Evolutionary conservation across 2,329 filamentous ascomycete genomes (phyloP).

Genomic region (Fusarium sp.): DNA sequence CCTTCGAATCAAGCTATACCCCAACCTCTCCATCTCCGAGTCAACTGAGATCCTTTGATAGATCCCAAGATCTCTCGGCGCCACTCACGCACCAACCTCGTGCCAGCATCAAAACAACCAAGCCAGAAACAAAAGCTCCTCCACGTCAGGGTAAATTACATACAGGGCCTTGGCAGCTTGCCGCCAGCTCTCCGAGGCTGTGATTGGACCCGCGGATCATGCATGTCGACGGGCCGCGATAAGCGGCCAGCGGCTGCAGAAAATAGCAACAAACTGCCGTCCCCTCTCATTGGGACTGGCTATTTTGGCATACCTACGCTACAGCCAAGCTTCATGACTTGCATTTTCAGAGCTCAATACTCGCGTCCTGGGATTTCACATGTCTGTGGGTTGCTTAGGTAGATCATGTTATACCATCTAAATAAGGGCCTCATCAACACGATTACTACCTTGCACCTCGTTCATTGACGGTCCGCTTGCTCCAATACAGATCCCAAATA

Average conservation of each 20-base stretch:
- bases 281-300: conserved; percentile 18
- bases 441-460: conserved; percentile 10
- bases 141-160: conserved; percentile 14
- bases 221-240: conserved; percentile 35
- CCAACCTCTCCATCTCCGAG: conserved; percentile 13
- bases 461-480: conserved; percentile 11
- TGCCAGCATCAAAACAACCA: conserved; percentile 20
- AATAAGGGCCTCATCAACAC: conserved; percentile 10
- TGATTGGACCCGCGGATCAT: conserved; percentile 35
- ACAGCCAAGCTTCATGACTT: conserved; percentile 35
- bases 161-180: conserved; percentile 18
- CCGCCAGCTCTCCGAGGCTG: background rate
- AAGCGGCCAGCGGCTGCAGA: conserved; percentile 46
- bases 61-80: conserved; percentile 34
- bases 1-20: background rate
- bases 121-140: conserved; percentile 33
- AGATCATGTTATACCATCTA: conserved; percentile 29
- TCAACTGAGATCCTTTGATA: conserved; percentile 13
- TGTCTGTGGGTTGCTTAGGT: conserved; percentile 22
- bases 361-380: conserved; percentile 13
- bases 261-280: conserved; percentile 38
- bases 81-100: conserved; percentile 28
- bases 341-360: conserved; percentile 28
- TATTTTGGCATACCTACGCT: conserved; percentile 16
- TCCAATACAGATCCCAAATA: conserved; percentile 15